Evolutionary conservation across 2,329 filamentous ascomycete genomes (phyloP), one percentile per base, ranked within the genome.

Genomic region (Hymenoscyphus occultus): DNA sequence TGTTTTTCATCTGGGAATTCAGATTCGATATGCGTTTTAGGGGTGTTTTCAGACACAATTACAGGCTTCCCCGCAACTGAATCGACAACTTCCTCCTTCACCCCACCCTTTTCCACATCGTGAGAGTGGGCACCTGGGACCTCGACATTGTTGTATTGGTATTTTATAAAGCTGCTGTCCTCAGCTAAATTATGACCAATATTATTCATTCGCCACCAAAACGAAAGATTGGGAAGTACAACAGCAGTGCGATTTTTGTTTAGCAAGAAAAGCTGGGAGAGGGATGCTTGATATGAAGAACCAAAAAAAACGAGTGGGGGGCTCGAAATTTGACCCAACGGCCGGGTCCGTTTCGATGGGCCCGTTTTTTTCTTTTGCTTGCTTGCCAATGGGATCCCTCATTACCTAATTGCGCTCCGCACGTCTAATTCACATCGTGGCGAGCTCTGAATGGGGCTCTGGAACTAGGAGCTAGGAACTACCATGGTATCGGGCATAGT

Each of bases 81-180:
- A 63, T 32, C 19, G 19, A 56, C 56, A 40, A 19, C 16, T 54
- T 60, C 48, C 48, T 54, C 42, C 19, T 57, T 68, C 60, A 70
- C 57, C 60, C 63, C 66, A 51, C 61, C 22, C 62, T 67, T 70
- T 64, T 71, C 65, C 58, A 70, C 63, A 68, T 70, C 65, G 39
- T 42, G 51, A 39, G 59, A 35, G 14, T 58, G 59, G 60, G 51
- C 57, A 42, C 31, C 32, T 32, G 48, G 19, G 40, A 57, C 39
- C 35, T 48, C 64, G 63, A 65, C 63, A 66, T 69, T 59, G 61
- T 69, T 60, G 61, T 65, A 62, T 60, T 70, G 71, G 67, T 64
- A 56, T 69, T 78, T 74, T 69, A 77, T 78, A 74, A 76, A 72
- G 77, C 77, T 77, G 77, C 68, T 78, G 74, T 76, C 77, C 77